A percentile compares a stretch with the other conserved stretches of the same genome.
These are phyloP conservation scores for Penicillium hesseltinei DNA, from an alignment of 2,329 filamentous ascomycete species.

Conservation along the genomic window DNA sequence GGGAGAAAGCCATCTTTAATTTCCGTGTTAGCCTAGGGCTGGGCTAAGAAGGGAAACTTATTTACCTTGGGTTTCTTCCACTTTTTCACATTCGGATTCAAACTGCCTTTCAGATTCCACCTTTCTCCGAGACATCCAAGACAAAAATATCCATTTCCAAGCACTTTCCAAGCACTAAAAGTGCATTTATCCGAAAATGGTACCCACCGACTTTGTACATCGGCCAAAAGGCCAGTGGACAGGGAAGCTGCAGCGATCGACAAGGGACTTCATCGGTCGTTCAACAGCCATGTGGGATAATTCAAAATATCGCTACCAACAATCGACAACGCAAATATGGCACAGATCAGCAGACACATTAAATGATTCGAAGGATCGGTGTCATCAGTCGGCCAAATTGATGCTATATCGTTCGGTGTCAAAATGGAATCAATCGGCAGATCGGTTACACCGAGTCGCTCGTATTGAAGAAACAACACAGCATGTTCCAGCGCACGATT, in stretches of 20 bases:
- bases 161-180: not conserved
- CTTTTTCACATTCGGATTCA: not conserved
- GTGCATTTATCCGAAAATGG: constrained; percentile 5
- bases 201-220: constrained; percentile 1
- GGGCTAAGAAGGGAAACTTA: not conserved
- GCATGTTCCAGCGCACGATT: not conserved
- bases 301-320: constrained; percentile 12
- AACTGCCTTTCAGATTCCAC: not conserved
- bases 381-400: constrained; percentile 11
- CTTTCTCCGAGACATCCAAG: not conserved
- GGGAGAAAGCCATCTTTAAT: not conserved
- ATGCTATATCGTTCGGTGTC: constrained; percentile 9
- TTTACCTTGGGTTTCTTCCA: not conserved
- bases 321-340: constrained; percentile 15
- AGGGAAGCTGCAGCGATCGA: constrained; percentile 17
- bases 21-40: not conserved
- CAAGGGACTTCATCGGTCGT: constrained; percentile 9
- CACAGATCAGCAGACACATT: constrained; percentile 14
- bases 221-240: constrained; percentile 7
- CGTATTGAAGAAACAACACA: not conserved
- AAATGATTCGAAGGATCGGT: constrained; percentile 10
- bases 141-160: not conserved
- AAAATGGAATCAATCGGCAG: constrained; percentile 12
- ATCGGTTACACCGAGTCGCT: constrained; percentile 6
- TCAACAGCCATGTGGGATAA: constrained; percentile 11